Percentiles rank a stretch among this genome's conserved stretches.
phyloP scores from a whole-genome alignment of 495 filamentous ascomycete genomes.

The Penicillium simplicissimum region DNA sequence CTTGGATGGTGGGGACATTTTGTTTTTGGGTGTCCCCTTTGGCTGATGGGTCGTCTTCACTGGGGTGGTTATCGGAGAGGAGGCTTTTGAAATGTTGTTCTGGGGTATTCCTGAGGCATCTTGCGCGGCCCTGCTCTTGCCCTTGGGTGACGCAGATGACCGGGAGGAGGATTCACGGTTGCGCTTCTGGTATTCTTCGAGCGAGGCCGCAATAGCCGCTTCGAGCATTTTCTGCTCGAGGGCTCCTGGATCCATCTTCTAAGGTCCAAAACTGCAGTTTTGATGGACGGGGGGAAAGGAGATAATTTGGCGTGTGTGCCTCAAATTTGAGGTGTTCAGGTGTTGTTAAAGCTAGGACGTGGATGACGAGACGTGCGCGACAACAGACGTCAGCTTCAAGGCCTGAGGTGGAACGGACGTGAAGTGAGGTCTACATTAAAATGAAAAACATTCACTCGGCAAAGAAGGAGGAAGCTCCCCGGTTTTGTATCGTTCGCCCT shows the following conservation, averaged over 20 bases:
- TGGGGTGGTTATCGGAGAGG: background rate
- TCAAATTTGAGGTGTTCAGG: background rate
- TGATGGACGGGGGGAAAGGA: background rate
- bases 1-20: background rate
- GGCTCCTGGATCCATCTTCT: background rate
- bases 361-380: background rate
- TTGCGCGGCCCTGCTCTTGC: background rate
- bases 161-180: background rate
- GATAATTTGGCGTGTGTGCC: background rate
- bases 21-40: background rate
- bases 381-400: background rate
- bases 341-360: background rate
- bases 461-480: background rate
- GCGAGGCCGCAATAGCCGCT: constrained; percentile 5
- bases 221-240: background rate
- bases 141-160: background rate
- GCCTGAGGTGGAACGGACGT: background rate
- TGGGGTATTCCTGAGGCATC: background rate
- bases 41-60: background rate
- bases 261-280: background rate
- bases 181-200: background rate
- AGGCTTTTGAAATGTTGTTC: background rate
- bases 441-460: too few species aligned
- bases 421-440: background rate
- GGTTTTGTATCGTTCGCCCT: background rate